Percentiles rank a stretch among this genome's conserved stretches.
These are phyloP conservation scores for Crithidia expoeki DNA, from an alignment of 208 protist genomes.

Conservation along the genomic window DNA sequence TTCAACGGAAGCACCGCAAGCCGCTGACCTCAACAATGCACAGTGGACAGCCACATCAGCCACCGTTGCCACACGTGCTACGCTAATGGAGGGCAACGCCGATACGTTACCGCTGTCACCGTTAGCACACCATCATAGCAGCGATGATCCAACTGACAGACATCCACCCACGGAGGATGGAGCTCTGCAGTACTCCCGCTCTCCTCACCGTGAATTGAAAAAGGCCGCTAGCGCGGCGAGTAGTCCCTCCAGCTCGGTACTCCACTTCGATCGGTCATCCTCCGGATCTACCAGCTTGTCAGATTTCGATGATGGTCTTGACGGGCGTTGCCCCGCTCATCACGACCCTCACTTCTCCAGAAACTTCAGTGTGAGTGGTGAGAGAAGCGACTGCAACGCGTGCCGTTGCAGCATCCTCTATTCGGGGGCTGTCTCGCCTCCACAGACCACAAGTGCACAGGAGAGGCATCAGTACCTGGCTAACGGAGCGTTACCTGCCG, in stretches of 20 bases:
- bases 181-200: not conserved
- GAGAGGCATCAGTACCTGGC: not conserved
- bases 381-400: not conserved
- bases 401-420: not conserved
- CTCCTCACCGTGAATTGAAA: not conserved
- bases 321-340: not conserved
- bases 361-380: not conserved
- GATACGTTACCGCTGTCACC: not conserved
- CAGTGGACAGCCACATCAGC: not conserved
- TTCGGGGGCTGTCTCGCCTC: conserved; percentile 7
- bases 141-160: not conserved
- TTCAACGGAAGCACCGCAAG: not conserved
- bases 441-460: not conserved
- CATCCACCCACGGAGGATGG: not conserved
- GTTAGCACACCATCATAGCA: not conserved
- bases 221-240: not conserved
- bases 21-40: no score
- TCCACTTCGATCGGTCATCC: not conserved
- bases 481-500: not conserved
- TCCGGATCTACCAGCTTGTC: not conserved
- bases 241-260: not conserved
- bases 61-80: not conserved
- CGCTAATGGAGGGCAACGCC: not conserved
- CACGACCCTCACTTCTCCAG: not conserved
- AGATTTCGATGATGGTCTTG: conserved; percentile 2